Conservation (phyloP, 2,329 filamentous ascomycete species). For the Fusarium caatingaense region DNA sequence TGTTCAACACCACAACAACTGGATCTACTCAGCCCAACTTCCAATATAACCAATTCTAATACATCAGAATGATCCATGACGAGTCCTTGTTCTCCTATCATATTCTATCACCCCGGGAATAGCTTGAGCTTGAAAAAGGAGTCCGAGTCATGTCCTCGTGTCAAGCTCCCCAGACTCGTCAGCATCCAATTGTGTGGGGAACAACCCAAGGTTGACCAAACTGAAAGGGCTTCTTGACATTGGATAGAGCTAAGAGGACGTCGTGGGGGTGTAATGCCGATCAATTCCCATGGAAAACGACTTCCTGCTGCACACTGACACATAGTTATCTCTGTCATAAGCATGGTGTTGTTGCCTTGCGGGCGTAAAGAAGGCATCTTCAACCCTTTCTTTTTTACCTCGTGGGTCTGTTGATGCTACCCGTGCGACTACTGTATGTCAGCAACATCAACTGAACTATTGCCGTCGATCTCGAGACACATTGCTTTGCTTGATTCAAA, state of each 20-base stretch:
- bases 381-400: constrained; percentile 14
- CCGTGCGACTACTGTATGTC: constrained; percentile 14
- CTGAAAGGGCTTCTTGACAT: constrained; percentile 3
- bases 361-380: constrained; percentile 21
- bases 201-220: background rate
- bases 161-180: constrained; percentile 11
- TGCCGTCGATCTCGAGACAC: background rate
- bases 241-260: constrained; percentile 7
- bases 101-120: constrained; percentile 10
- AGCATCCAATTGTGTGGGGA: constrained; percentile 13
- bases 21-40: background rate
- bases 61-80: background rate
- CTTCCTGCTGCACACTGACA: constrained; percentile 13
- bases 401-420: constrained; percentile 9
- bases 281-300: constrained; percentile 5
- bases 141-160: constrained; percentile 14
- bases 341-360: background rate
- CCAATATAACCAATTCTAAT: background rate
- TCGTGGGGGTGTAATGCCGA: constrained; percentile 17
- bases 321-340: constrained; percentile 8
- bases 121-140: constrained; percentile 8
- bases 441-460: background rate
- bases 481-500: constrained; percentile 10
- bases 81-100: background rate
- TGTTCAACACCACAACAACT: background rate